Conservation (phyloP, 129 eudicot species). For the Arctium lappa region DNA sequence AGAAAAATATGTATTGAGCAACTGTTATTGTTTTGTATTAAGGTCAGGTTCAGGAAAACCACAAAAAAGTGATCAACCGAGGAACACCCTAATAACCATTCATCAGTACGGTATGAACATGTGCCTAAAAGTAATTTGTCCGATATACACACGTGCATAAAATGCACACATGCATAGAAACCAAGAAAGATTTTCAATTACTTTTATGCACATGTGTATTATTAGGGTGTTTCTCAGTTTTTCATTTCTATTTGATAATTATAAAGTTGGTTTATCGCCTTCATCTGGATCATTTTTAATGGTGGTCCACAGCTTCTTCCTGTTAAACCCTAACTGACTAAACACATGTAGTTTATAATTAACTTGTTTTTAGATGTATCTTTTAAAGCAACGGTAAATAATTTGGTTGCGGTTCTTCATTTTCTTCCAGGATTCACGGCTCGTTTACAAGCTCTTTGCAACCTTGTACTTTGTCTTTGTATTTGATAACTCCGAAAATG, state of each 20-base stretch:
- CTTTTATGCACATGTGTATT: too few species aligned
- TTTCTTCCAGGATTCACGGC: conserved; percentile 51
- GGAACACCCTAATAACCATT: too few species aligned
- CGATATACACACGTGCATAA: too few species aligned
- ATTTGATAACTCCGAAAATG: conserved; percentile 75
- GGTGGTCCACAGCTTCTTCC: neutral
- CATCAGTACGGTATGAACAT: too few species aligned
- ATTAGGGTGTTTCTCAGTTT: too few species aligned
- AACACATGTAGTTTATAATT: neutral
- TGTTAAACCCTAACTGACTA: neutral
- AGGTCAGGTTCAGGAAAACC: too few species aligned
- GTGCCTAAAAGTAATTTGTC: too few species aligned
- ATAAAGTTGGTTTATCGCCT: neutral
- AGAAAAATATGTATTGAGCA: neutral
- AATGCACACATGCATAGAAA: too few species aligned
- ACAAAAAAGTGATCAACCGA: too few species aligned
- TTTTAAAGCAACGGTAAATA: neutral
- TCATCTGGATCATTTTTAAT: neutral
- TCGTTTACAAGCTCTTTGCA: conserved; percentile 74
- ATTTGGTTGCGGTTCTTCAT: neutral
- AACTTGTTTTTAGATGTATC: neutral
- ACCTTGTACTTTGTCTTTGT: conserved; percentile 67
- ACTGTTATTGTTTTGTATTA: neutral
- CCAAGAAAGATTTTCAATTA: too few species aligned
- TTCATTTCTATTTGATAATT: neutral